Evolutionary conservation across 2,329 filamentous ascomycete genomes (phyloP).

Genomic region (Mycosphaerella sp.): DNA sequence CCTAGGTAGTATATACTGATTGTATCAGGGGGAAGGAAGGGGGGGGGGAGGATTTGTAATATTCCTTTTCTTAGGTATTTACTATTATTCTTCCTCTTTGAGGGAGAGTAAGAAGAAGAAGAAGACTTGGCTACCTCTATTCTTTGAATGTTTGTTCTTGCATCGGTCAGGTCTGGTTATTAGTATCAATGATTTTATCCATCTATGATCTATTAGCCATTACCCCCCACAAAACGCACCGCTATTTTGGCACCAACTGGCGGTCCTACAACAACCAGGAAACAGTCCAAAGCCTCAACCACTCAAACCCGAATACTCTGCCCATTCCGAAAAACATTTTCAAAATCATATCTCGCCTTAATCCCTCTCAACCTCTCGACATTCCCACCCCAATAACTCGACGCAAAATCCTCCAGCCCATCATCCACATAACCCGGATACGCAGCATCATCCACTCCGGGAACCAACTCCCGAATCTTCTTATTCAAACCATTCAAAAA

Average conservation of each 20-base stretch:
- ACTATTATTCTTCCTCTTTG: no score
- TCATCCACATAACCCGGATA: conserved; percentile 23
- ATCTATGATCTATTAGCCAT: no score
- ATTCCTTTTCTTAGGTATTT: no score
- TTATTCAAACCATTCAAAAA: conserved; percentile 11
- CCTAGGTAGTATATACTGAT: neutral
- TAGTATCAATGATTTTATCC: no score
- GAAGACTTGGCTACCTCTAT: no score
- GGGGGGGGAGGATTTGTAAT: no score
- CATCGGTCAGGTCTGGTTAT: no score
- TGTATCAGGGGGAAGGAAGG: no score
- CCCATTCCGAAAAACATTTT: conserved; percentile 23
- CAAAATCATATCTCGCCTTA: conserved; percentile 30
- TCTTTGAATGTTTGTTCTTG: no score
- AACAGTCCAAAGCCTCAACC: neutral
- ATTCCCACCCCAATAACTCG: conserved; percentile 29
- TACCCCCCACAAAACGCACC: no score
- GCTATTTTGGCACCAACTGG: no score
- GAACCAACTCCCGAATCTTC: conserved; percentile 1
- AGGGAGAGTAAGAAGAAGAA: no score
- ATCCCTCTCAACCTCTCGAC: conserved; percentile 27
- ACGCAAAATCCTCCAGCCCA: conserved; percentile 27
- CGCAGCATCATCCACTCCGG: conserved; percentile 12
- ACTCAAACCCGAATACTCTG: conserved; percentile 9
- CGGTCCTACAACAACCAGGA: neutral